Evolutionary conservation across 805 yeast genomes (phyloP).

Genomic region (Nakazawaea wickerhamii): DNA sequence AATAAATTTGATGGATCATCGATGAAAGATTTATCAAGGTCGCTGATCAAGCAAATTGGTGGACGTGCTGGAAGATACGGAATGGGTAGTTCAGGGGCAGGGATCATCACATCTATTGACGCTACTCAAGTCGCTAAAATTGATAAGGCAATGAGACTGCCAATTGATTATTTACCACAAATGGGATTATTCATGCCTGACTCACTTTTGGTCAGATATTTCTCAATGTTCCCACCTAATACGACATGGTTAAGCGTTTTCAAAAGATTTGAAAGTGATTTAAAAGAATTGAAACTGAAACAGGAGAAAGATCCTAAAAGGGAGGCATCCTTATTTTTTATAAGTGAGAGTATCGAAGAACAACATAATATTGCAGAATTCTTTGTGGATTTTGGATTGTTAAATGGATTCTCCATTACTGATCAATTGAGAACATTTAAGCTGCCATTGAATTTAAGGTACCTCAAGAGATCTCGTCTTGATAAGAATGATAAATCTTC

Average conservation of each 20-base stretch:
- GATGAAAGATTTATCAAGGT: constrained; percentile 43
- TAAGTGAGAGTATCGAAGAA: constrained; percentile 24
- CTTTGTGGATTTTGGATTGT: constrained; percentile 20
- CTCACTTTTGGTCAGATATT: constrained; percentile 59
- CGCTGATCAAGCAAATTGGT: constrained; percentile 85
- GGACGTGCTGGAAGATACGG: constrained; percentile 91
- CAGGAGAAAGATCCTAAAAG: neutral
- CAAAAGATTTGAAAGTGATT: constrained; percentile 39
- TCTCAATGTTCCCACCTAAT: constrained; percentile 52
- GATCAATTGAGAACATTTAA: constrained; percentile 34
- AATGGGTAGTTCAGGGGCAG: constrained; percentile 20
- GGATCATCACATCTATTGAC: constrained; percentile 52
- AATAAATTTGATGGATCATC: constrained; percentile 66
- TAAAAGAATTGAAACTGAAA: constrained; percentile 18
- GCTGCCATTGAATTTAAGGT: constrained; percentile 21
- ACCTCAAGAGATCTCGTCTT: neutral
- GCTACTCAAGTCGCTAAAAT: constrained; percentile 40
- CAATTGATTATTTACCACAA: constrained; percentile 44
- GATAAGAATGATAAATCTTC: constrained; percentile 15
- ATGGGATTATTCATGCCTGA: constrained; percentile 84
- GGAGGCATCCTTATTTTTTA: constrained; percentile 17
- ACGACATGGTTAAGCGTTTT: constrained; percentile 43
- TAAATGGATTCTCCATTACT: constrained; percentile 20
- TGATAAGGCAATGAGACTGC: constrained; percentile 40
- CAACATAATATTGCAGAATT: constrained; percentile 21